Percentiles rank a stretch among this genome's conserved stretches.
Evolutionary conservation across 1,284 basidiomycete genomes (phyloP).

Genomic region (Schizophyllum amplum): DNA sequence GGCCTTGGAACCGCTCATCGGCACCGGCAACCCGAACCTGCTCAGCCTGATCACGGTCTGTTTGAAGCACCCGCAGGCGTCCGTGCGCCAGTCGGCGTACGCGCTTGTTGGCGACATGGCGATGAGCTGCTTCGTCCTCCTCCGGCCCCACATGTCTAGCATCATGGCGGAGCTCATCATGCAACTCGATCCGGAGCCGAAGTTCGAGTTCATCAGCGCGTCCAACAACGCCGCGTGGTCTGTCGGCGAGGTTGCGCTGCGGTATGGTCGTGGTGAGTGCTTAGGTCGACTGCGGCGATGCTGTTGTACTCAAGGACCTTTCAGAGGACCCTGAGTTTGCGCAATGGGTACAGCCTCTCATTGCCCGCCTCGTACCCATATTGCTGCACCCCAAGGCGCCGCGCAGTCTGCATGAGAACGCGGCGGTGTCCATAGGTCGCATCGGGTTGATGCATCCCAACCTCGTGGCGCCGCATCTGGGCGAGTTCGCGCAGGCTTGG

Average conservation of each 20-base stretch:
- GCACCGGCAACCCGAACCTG: constrained; percentile 63
- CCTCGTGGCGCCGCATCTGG: constrained; percentile 84
- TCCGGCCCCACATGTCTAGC: constrained; percentile 78
- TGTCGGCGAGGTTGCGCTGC: constrained; percentile 92
- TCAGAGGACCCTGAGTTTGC: constrained; percentile 76
- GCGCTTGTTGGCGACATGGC: constrained; percentile 97
- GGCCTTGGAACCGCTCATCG: constrained; percentile 66
- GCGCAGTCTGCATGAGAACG: constrained; percentile 93
- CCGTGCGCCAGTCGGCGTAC: constrained; percentile 94
- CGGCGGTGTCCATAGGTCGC: constrained; percentile 97
- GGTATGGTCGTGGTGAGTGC: constrained; percentile 68
- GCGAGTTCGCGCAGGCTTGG: constrained; percentile 92
- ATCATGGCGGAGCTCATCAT: constrained; percentile 88
- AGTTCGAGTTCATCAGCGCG: constrained; percentile 89
- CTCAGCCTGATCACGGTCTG: constrained; percentile 77
- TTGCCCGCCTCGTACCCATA: constrained; percentile 87
- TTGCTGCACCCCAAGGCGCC: constrained; percentile 88
- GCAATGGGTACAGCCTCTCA: constrained; percentile 83
- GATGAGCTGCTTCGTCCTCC: constrained; percentile 85
- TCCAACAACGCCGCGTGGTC: constrained; percentile 99
- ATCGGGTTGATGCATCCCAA: constrained; percentile 89
- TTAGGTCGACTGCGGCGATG: constrained; percentile 5
- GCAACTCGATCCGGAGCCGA: constrained; percentile 88
- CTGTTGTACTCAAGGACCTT: constrained; percentile 2
- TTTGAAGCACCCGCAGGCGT: constrained; percentile 89